Percentiles rank a stretch among this genome's conserved stretches.
Conservation (phyloP, 257 asterid genomes). For the Solanum bulbocastanum region DNA sequence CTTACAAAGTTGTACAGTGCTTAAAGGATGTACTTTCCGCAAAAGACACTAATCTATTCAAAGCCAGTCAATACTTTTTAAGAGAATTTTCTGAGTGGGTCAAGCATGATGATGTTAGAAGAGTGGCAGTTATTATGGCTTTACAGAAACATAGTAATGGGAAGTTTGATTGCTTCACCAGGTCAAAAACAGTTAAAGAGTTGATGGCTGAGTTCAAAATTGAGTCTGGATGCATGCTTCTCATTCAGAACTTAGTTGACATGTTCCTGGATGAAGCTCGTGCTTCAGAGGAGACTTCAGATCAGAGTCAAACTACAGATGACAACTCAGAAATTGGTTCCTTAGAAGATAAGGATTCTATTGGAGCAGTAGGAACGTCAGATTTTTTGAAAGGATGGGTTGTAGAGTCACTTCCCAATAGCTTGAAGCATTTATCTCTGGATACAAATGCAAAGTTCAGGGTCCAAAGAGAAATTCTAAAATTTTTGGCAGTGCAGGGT, state of each 20-base stretch:
- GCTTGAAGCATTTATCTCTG: slow-evolving; percentile 60
- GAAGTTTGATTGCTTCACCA: slow-evolving; percentile 68
- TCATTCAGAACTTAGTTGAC: slow-evolving; percentile 53
- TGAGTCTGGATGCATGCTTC: slow-evolving; percentile 66
- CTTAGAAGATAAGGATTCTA: slow-evolving; percentile 59
- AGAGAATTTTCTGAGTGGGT: slow-evolving; percentile 77
- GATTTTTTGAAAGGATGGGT: slow-evolving; percentile 82
- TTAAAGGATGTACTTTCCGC: slow-evolving; percentile 77
- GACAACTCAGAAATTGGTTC: slow-evolving; percentile 93
- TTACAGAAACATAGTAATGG: slow-evolving; percentile 88
- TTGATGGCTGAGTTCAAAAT: slow-evolving; percentile 70
- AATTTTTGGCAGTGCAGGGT: slow-evolving; percentile 94
- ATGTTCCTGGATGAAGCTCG: slow-evolving; percentile 83
- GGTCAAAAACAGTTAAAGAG: slow-evolving; percentile 69
- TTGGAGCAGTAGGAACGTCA: slow-evolving; percentile 37
- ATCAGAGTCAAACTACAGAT: slow-evolving; percentile 96
- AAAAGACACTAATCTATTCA: slow-evolving; percentile 80
- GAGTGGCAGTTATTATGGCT: slow-evolving; percentile 82
- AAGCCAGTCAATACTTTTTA: slow-evolving; percentile 72
- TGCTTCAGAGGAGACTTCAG: slow-evolving; percentile 91
- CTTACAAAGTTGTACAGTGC: slow-evolving; percentile 81
- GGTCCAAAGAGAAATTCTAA: slow-evolving; percentile 73
- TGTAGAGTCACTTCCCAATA: slow-evolving; percentile 68
- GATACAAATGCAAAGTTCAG: slow-evolving; percentile 60
- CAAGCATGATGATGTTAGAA: slow-evolving; percentile 53